Evolutionary conservation across 2,329 filamentous ascomycete genomes (phyloP), one percentile per base, ranked within the genome.

Genomic region (Aspergillus pseudoglaucus): DNA sequence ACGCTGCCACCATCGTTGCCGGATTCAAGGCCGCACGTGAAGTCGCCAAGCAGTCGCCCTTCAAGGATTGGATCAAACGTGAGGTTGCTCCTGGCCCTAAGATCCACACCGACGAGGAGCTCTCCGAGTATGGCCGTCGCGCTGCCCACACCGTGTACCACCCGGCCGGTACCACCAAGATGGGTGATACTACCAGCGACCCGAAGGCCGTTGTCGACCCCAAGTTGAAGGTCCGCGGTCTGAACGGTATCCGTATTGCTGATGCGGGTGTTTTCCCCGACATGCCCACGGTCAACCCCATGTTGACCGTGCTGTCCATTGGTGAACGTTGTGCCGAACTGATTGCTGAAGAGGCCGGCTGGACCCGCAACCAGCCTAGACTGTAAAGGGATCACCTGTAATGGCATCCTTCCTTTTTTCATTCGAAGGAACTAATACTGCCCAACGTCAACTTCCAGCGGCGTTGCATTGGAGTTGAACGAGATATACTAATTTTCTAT

Each of bases 111-210:
- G 88, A 95, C 62, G 88, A 90, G 68, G 85, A 86, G 47, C 78
- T 95, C 7, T 84, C 79, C 65, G 83, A 90, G 71, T 95, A 95
- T 67, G 89, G 86, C 32, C 80, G 89, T 42, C 80, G 82, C 41
- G 89, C 80, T 4, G 88, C 88, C 4, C 89, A 95, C 69, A 95
- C 89, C 1, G 88, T 95, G 25, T 95, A 95, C 71, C 89, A 95
- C 69, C 89, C 89, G 0, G 85, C 87, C 10, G 89, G 89, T 45
- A 95, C 89, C 15, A 93, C 88, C 47, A 90, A 90, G 77, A 95
- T 95, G 89, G 88, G 88, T 30, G 83, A 90, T 61, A 70, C 86
- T 4, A 67, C 66, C 47, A 79, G 74, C 46, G 87, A 94, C 64
- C 71, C 79, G 44, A 71, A 84, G 65, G 88, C 88, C 4, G 90